A percentile compares a stretch with the other conserved stretches of the same genome.
phyloP scores from a whole-genome alignment of 345 rosid species.

The Diplotaxis tenuifolia region DNA sequence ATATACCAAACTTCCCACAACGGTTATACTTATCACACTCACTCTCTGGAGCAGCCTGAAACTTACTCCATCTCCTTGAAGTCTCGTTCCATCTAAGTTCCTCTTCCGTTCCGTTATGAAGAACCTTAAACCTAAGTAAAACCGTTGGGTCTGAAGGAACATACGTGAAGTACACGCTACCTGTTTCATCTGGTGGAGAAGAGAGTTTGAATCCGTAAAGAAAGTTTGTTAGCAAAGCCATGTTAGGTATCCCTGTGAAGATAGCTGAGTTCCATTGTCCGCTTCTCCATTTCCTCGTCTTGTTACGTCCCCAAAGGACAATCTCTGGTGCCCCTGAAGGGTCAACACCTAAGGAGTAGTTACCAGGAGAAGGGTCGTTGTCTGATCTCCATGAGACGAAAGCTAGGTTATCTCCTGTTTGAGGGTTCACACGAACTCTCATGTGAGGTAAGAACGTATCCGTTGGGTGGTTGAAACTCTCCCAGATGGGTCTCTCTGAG shows the following conservation, averaged over 20 bases:
- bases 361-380: slow-evolving; percentile 61
- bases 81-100: slow-evolving; percentile 51
- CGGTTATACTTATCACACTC: slow-evolving; percentile 67
- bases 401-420: slow-evolving; percentile 42
- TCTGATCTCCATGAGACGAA: slow-evolving; percentile 61
- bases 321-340: slow-evolving; percentile 68
- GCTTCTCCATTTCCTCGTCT: slow-evolving; percentile 69
- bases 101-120: slow-evolving; percentile 54
- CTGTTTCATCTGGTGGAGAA: slow-evolving; percentile 37
- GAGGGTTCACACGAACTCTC: slow-evolving; percentile 48
- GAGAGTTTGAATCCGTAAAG: slow-evolving; percentile 57
- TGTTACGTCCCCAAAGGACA: slow-evolving; percentile 56
- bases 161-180: slow-evolving; percentile 56
- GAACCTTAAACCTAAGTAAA: slow-evolving; percentile 51
- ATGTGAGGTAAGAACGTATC: slow-evolving; percentile 62
- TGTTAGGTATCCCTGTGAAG: slow-evolving; percentile 58
- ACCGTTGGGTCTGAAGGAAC: slow-evolving; percentile 35
- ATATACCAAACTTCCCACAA: slow-evolving; percentile 69
- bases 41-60: slow-evolving; percentile 47
- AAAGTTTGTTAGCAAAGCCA: slow-evolving; percentile 38
- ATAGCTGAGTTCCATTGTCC: slow-evolving; percentile 67
- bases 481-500: slow-evolving; percentile 43
- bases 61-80: slow-evolving; percentile 42
- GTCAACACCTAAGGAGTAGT: slow-evolving; percentile 58
- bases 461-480: slow-evolving; percentile 61